Evolutionary conservation across 2,329 filamentous ascomycete genomes (phyloP).

Genomic region (Tolypocladium pustulatum): DNA sequence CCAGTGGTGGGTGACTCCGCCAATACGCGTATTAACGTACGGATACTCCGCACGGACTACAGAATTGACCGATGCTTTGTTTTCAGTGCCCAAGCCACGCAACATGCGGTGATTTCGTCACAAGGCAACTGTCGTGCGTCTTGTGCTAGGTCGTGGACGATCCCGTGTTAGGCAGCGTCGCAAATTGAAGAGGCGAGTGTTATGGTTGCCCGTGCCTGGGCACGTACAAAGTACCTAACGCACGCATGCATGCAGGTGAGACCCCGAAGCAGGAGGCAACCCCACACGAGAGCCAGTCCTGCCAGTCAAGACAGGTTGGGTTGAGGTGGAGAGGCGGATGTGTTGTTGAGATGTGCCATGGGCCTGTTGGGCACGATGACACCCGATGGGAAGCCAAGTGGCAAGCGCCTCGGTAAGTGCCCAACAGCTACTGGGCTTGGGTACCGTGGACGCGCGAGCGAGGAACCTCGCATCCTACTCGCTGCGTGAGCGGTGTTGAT

Average conservation of each 20-base stretch:
- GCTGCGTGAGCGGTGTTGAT: neutral
- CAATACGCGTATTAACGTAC: too few relatives aligned
- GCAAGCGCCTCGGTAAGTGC: neutral
- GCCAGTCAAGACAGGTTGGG: neutral
- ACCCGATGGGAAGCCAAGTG: neutral
- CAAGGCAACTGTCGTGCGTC: neutral
- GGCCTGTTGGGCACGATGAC: neutral
- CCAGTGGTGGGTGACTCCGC: too few relatives aligned
- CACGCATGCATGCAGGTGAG: neutral
- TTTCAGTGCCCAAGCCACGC: neutral
- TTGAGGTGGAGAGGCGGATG: neutral
- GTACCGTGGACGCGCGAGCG: neutral
- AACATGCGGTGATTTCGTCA: neutral
- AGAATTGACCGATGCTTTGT: neutral
- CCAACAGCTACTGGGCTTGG: neutral
- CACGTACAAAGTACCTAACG: neutral
- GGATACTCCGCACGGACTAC: too few relatives aligned
- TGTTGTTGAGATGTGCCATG: neutral
- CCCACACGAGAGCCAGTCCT: neutral
- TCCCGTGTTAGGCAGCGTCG: neutral
- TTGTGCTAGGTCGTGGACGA: neutral
- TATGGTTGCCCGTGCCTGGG: neutral
- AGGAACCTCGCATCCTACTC: neutral
- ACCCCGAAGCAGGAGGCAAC: neutral
- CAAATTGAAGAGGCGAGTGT: neutral